Conservation (phyloP, 1,284 basidiomycete species). For the Inonotus hispidus region DNA sequence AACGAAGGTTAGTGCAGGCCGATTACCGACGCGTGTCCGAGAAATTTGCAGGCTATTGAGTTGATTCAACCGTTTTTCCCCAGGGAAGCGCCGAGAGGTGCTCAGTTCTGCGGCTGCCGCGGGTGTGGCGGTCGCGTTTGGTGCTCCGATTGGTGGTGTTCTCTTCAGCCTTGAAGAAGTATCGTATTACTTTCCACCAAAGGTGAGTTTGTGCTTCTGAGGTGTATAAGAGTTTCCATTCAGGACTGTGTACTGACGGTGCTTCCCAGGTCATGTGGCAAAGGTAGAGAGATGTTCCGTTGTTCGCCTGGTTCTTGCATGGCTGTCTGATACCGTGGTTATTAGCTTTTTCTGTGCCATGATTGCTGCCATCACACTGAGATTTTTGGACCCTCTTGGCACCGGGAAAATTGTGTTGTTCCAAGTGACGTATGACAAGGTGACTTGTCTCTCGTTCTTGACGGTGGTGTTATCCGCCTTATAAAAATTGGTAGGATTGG, state of each 20-base stretch:
- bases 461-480: constrained; percentile 4
- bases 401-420: constrained; percentile 82
- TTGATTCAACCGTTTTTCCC: not conserved
- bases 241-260: not conserved
- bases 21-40: constrained; percentile 13
- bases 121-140: constrained; percentile 40
- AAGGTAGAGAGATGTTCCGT: constrained; percentile 44
- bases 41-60: not conserved
- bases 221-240: not conserved
- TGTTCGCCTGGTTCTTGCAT: not conserved
- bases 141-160: constrained; percentile 67
- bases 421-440: constrained; percentile 87
- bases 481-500: constrained; percentile 62
- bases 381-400: constrained; percentile 89
- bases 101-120: constrained; percentile 86
- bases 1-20: constrained; percentile 69
- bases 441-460: constrained; percentile 23
- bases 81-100: constrained; percentile 87
- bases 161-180: constrained; percentile 93
- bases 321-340: not conserved
- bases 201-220: constrained; percentile 40
- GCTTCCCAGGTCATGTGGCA: constrained; percentile 75
- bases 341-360: constrained; percentile 90
- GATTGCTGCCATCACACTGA: constrained; percentile 86
- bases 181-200: constrained; percentile 93